Base-by-base conservation (phyloP, 805 yeast genomes). In the Wickerhamomyces bovis region DNA sequence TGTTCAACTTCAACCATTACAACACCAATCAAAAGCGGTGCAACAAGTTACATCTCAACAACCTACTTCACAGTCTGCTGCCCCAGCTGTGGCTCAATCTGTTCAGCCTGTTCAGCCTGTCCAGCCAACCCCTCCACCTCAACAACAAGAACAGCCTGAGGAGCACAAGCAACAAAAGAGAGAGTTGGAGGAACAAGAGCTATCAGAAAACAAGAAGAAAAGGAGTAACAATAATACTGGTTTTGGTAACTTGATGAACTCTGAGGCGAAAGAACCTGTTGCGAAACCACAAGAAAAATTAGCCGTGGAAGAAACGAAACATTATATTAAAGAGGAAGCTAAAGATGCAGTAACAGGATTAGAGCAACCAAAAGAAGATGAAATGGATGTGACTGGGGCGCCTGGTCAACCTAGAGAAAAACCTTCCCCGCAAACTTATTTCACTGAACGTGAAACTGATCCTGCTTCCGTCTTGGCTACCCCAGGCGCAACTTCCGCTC, bases 1-100 rank as follows among this genome's bases (percentile, higher is more conserved):
- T 43, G 53, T 56, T 31, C 58, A 45, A 19, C 55, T 56, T 16
- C 69, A 54, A 36, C 59, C 49, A 41, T 57, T 31, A 43, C 20
- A 15, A 15, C 35, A 28, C 12, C 31, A 28, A 28, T 28, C n/a
- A 28, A 33, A 36, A 13, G 41, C 35, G 11, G 28, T 13, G 16
- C 23, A n/a, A 6, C 44, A 28, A 13, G 44, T 44, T 18, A 42
- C 52, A 16, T 19, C 52, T 26, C 55, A 45, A 25, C 48, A 13
- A 35, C 43, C 23, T 23, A 4, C 41, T 33, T 21, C 18, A 3
- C 20, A 35, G 13, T 26, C 35, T 9, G n/a, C 12, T 36, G 7
- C 28, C 5, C 31, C 15, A 20, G 21, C 21, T 15, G 30, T 36
- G 13, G 19, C n/a, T n/a, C 42, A 22, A 39, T 38, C 20, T 33